A percentile compares a stretch with the other conserved stretches of the same genome.
Evolutionary conservation across 2,329 filamentous ascomycete species (phyloP).

Genomic region (Knoxdaviesia capensis): DNA sequence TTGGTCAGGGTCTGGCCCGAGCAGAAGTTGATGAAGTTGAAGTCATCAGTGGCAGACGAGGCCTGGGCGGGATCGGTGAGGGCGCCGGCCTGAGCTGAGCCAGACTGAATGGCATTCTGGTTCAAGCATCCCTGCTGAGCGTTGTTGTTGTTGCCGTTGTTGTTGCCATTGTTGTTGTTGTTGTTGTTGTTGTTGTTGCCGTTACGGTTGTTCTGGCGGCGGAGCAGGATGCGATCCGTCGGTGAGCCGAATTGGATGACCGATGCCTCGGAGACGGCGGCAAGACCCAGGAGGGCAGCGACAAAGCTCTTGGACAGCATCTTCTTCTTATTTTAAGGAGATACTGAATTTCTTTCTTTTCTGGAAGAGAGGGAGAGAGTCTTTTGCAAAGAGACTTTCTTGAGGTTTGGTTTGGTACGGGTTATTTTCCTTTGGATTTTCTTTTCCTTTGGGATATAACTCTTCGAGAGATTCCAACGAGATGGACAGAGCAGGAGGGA

Average conservation of each 20-base stretch:
- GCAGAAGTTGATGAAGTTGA: slow-evolving; percentile 47
- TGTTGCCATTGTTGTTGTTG: slow-evolving; percentile 7
- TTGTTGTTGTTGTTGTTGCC: slow-evolving; percentile 8
- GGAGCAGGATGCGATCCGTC: slow-evolving; percentile 16
- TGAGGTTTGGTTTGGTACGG: too few species aligned
- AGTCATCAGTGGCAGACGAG: slow-evolving; percentile 28
- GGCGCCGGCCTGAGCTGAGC: slow-evolving; percentile 27
- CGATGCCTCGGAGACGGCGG: slow-evolving; percentile 23
- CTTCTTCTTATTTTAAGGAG: slow-evolving; percentile 10
- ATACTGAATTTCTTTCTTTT: not conserved
- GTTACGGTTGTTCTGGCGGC: slow-evolving; percentile 8
- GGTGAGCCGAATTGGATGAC: slow-evolving; percentile 17
- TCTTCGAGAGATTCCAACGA: not conserved
- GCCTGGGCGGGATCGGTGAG: slow-evolving; percentile 24
- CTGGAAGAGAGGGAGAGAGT: too few species aligned
- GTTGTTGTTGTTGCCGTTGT: slow-evolving; percentile 9
- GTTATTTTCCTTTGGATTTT: too few species aligned
- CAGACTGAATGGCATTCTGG: slow-evolving; percentile 25
- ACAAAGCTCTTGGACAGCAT: slow-evolving; percentile 33
- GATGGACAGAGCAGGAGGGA: not conserved
- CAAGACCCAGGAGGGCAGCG: slow-evolving; percentile 26
- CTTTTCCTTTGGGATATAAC: not conserved
- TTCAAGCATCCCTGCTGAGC: slow-evolving; percentile 17
- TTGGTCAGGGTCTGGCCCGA: slow-evolving; percentile 33
- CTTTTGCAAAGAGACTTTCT: too few species aligned